Percentiles rank a stretch among this genome's conserved stretches.
These are phyloP conservation scores for Fusarium ambrosium DNA, from an alignment of 2,329 filamentous ascomycete genomes.

Conservation along the genomic window DNA sequence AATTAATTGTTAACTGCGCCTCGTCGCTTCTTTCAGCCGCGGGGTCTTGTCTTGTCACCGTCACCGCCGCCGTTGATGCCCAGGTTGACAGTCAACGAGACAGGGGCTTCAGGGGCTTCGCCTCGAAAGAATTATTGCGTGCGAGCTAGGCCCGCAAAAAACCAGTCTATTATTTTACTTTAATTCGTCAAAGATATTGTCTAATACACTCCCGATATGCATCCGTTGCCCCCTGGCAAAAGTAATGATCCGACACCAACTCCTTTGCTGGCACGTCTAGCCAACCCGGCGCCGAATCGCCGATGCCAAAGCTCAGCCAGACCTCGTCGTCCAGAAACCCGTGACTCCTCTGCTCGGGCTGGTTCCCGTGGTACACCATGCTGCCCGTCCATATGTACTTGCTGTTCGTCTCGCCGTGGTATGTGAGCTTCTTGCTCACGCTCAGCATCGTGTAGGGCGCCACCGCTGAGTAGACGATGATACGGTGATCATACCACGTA, in stretches of 20 bases:
- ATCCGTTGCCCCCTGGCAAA: slow-evolving; percentile 30
- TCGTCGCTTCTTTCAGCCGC: background rate
- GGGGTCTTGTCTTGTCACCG: background rate
- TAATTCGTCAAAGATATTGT: slow-evolving; percentile 34
- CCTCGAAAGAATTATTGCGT: background rate
- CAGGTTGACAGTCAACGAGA: background rate
- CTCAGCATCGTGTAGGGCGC: slow-evolving; percentile 41
- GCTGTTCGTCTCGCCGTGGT: slow-evolving; percentile 40
- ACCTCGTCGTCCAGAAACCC: slow-evolving; percentile 40
- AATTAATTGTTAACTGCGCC: background rate
- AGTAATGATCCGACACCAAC: slow-evolving; percentile 38
- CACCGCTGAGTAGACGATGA: slow-evolving; percentile 37
- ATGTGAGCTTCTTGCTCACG: slow-evolving; percentile 42
- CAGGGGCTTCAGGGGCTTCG: background rate
- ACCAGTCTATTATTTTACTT: slow-evolving; percentile 5
- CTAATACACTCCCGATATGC: slow-evolving; percentile 27
- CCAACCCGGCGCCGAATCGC: slow-evolving; percentile 40
- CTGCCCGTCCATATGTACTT: slow-evolving; percentile 43
- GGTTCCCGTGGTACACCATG: slow-evolving; percentile 39
- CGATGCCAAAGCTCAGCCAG: slow-evolving; percentile 43
- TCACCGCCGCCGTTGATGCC: background rate
- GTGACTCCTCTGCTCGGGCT: slow-evolving; percentile 29
- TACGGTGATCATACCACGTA: slow-evolving; percentile 43
- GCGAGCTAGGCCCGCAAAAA: background rate
- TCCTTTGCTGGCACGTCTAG: slow-evolving; percentile 40